These are phyloP conservation scores for Lactarius pseudohatsudake DNA, from an alignment of 768 basidiomycete species.

Conservation along the genomic window DNA sequence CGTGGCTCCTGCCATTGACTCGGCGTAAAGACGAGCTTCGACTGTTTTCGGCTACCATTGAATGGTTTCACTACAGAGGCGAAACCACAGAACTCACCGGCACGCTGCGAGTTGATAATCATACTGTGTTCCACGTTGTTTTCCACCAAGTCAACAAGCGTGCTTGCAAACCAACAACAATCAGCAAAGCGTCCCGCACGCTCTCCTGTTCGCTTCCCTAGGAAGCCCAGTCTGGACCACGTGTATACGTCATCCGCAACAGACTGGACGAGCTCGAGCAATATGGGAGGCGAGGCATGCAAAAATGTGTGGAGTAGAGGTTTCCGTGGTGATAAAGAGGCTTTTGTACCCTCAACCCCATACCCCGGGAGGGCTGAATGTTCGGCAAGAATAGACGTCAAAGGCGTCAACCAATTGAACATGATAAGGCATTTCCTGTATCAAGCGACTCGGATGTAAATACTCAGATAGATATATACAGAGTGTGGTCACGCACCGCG, in stretches of 20 bases:
- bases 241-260: slow-evolving; percentile 78
- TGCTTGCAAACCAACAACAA: slow-evolving; percentile 85
- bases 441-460: slow-evolving; percentile 9
- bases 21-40: slow-evolving; percentile 67
- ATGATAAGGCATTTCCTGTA: slow-evolving; percentile 74
- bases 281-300: slow-evolving; percentile 77
- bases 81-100: slow-evolving; percentile 45
- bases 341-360: slow-evolving; percentile 39
- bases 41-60: slow-evolving; percentile 42
- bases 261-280: slow-evolving; percentile 74
- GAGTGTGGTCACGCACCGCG: slow-evolving; percentile 50
- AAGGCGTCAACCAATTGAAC: slow-evolving; percentile 81
- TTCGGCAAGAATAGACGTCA: slow-evolving; percentile 69
- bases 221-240: slow-evolving; percentile 66
- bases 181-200: slow-evolving; percentile 74
- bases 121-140: slow-evolving; percentile 78
- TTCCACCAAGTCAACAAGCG: slow-evolving; percentile 78
- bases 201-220: slow-evolving; percentile 62
- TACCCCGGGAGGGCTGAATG: slow-evolving; percentile 67
- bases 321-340: slow-evolving; percentile 35
- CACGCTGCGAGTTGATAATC: slow-evolving; percentile 58
- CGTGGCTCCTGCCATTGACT: slow-evolving; percentile 70
- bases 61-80: slow-evolving; percentile 8
- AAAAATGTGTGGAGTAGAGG: slow-evolving; percentile 74
- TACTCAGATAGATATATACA: background rate